Evolutionary conservation across 805 yeast genomes (phyloP).

Genomic region (Schwanniomyces polymorphus): DNA sequence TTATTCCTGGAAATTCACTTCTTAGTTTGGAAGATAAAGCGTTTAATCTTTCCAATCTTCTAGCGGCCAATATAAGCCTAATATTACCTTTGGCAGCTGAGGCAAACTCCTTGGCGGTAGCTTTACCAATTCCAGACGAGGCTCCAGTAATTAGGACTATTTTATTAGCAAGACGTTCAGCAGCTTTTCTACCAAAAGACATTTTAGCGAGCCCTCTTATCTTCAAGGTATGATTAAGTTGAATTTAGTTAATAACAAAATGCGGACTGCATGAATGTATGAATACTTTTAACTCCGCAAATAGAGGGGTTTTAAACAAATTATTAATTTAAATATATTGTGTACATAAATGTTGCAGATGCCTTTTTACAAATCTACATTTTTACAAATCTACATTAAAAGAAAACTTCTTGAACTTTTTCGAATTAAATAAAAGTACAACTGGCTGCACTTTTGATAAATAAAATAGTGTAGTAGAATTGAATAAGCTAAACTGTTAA

Average conservation of each 20-base stretch:
- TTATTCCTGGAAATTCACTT: slow-evolving; percentile 21
- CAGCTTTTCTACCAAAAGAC: slow-evolving; percentile 39
- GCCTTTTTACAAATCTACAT: too few species aligned
- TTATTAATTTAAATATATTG: too few species aligned
- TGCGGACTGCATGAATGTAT: too few species aligned
- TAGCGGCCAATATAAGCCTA: slow-evolving; percentile 36
- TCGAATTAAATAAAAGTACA: neutral
- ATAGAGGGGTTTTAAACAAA: too few species aligned
- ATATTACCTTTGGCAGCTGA: slow-evolving; percentile 37
- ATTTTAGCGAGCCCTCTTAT: slow-evolving; percentile 10
- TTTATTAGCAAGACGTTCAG: slow-evolving; percentile 38
- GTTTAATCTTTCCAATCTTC: slow-evolving; percentile 30
- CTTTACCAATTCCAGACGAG: slow-evolving; percentile 44
- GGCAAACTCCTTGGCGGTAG: slow-evolving; percentile 41
- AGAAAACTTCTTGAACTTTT: too few species aligned
- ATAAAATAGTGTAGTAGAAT: neutral
- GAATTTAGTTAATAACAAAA: too few species aligned
- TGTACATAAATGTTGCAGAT: too few species aligned
- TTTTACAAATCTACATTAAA: too few species aligned
- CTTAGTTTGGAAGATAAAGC: slow-evolving; percentile 24
- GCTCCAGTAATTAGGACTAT: slow-evolving; percentile 41
- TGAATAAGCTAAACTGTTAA: neutral
- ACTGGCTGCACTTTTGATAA: too few species aligned
- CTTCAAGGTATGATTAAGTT: too few species aligned
- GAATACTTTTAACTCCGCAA: too few species aligned